Percentiles rank a stretch among this genome's conserved stretches.
phyloP scores from a whole-genome alignment of 768 basidiomycete genomes.

The Daedaleopsis sinensis region DNA sequence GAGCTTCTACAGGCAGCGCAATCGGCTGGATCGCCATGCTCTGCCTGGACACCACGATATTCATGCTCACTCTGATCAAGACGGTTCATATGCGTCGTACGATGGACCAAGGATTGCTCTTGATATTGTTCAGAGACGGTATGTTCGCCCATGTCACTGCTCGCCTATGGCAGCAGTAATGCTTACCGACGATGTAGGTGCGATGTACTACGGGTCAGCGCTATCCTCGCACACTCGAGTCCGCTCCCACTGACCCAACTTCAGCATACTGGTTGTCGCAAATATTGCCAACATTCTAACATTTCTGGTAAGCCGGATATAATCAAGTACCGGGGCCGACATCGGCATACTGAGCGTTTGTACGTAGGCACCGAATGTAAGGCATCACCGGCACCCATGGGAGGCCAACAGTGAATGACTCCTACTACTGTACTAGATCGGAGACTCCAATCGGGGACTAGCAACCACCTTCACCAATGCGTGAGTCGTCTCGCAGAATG shows the following conservation, averaged over 20 bases:
- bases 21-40: slow-evolving; percentile 3
- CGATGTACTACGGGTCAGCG: neutral
- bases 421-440: neutral
- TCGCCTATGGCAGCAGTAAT: no score
- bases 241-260: neutral
- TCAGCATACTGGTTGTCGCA: neutral
- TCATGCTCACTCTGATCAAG: neutral
- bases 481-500: neutral
- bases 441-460: slow-evolving; percentile 1
- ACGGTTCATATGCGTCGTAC: neutral
- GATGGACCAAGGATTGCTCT: neutral
- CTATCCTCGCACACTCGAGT: neutral
- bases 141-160: neutral
- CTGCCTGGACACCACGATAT: slow-evolving; percentile 1
- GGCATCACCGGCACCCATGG: no score
- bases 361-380: neutral
- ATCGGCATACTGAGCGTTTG: neutral
- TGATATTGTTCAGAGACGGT: slow-evolving; percentile 5
- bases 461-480: slow-evolving; percentile 12
- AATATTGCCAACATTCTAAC: neutral
- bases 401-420: neutral
- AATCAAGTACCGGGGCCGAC: neutral
- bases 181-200: neutral
- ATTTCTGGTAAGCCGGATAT: neutral
- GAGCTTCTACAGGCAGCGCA: slow-evolving; percentile 3